Percentiles rank a stretch among this genome's conserved stretches.
phyloP scores from a whole-genome alignment of 768 basidiomycete species.

The Phlebiopsis gigantea region DNA sequence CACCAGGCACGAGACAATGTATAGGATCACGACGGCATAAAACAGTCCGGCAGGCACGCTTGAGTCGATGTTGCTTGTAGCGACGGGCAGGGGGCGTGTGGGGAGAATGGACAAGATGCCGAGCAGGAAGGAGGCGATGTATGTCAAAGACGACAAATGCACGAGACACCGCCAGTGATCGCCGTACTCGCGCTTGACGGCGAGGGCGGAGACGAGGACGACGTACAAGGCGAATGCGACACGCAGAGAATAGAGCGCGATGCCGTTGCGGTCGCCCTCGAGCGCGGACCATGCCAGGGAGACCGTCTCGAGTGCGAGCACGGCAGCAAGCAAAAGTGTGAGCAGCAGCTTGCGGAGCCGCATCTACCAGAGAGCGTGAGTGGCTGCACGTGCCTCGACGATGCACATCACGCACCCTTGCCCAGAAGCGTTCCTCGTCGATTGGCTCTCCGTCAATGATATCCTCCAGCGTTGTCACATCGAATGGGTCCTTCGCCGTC shows the following conservation, averaged over 20 bases:
- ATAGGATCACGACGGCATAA: constrained; percentile 48
- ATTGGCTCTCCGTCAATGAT: constrained; percentile 61
- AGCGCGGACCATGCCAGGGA: constrained; percentile 51
- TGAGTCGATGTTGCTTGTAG: constrained; percentile 16
- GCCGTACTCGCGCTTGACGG: constrained; percentile 42
- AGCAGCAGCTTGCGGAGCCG: constrained; percentile 52
- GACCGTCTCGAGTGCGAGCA: constrained; percentile 47
- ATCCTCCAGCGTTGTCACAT: constrained; percentile 71
- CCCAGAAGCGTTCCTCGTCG: constrained; percentile 56
- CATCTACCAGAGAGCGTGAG: constrained; percentile 35
- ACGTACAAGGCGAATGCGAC: constrained; percentile 55
- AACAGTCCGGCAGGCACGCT: constrained; percentile 34
- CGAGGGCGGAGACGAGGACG: constrained; percentile 43
- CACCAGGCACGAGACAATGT: constrained; percentile 39
- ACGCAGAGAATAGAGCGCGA: constrained; percentile 40
- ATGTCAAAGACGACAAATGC: constrained; percentile 56
- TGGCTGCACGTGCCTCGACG: too few relatives aligned
- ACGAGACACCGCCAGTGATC: constrained; percentile 35
- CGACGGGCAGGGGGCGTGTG: constrained; percentile 30
- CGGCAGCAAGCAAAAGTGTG: constrained; percentile 37
- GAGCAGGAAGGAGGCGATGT: constrained; percentile 41
- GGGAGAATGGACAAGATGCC: constrained; percentile 55
- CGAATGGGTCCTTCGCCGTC: constrained; percentile 50
- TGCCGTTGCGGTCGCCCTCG: constrained; percentile 21
- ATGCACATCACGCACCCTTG: constrained; percentile 32